Conservation (phyloP, 306 rosid genomes). For the Benincasa hispida region DNA sequence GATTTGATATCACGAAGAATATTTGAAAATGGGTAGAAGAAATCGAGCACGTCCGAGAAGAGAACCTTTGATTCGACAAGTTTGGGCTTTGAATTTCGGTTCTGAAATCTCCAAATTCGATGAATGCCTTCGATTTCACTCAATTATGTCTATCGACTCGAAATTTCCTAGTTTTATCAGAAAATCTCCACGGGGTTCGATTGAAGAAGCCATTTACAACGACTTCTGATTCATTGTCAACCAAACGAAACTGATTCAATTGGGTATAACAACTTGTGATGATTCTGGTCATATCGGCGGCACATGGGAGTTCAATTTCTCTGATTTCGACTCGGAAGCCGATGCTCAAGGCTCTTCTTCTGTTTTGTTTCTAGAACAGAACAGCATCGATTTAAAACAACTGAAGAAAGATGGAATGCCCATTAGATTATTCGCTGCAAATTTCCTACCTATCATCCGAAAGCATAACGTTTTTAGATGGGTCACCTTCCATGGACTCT, state of each 20-base stretch:
- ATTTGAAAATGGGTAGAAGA: background rate
- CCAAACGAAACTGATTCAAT: background rate
- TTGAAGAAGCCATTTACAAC: background rate
- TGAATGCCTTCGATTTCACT: background rate
- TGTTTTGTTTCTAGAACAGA: background rate
- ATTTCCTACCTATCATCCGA: background rate
- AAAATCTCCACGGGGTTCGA: background rate
- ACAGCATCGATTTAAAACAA: background rate
- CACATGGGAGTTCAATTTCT: conserved; percentile 5
- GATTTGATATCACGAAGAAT: no score
- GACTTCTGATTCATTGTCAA: background rate
- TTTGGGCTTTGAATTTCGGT: background rate
- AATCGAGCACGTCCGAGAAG: background rate
- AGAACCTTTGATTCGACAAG: background rate
- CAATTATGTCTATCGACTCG: background rate
- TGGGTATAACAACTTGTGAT: background rate
- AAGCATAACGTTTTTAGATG: background rate
- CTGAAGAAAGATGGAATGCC: background rate
- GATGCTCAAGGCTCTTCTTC: background rate
- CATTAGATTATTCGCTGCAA: background rate
- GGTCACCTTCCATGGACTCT: background rate
- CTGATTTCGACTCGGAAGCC: background rate
- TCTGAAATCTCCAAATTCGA: background rate
- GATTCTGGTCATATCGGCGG: background rate
- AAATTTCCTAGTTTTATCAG: background rate